A percentile compares a stretch with the other conserved stretches of the same genome.
These are phyloP conservation scores for Tilletia walkeri DNA, from an alignment of 1,284 basidiomycete genomes.

Conservation along the genomic window DNA sequence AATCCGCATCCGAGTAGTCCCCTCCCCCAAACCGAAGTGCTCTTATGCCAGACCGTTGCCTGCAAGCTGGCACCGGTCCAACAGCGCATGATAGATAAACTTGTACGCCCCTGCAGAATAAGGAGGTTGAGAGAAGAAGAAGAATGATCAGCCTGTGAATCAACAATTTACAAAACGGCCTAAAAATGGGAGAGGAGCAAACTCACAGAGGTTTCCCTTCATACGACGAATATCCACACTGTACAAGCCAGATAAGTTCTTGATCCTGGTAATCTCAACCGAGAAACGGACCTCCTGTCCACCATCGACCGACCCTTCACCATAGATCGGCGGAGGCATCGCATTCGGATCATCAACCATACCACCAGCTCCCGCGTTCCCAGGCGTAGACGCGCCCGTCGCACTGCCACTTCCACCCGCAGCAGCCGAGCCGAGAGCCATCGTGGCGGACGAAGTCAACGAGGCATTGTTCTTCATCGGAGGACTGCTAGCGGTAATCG, in stretches of 20 bases:
- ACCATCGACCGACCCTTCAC: slow-evolving; percentile 45
- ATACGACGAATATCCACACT: slow-evolving; percentile 52
- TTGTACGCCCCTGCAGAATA: slow-evolving; percentile 27
- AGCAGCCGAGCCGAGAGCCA: background rate
- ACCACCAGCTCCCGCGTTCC: background rate
- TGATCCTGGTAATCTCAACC: slow-evolving; percentile 52
- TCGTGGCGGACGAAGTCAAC: background rate
- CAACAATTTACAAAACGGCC: background rate
- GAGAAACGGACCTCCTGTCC: slow-evolving; percentile 53
- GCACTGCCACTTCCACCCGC: background rate
- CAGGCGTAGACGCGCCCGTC: background rate
- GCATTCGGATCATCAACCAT: slow-evolving; percentile 25
- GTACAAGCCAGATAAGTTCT: slow-evolving; percentile 51
- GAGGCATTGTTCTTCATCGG: slow-evolving; percentile 17
- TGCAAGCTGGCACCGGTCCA: slow-evolving; percentile 24
- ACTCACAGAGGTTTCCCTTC: slow-evolving; percentile 52
- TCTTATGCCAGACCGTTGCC: background rate
- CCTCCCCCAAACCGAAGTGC: too few species aligned
- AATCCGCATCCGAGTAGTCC: too few species aligned
- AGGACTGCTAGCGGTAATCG: slow-evolving; percentile 20
- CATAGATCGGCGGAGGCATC: slow-evolving; percentile 45
- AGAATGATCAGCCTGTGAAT: background rate
- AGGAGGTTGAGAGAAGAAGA: background rate
- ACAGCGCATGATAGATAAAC: slow-evolving; percentile 50
- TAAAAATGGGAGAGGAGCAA: slow-evolving; percentile 14